Percentiles rank a stretch among this genome's conserved stretches.
Evolutionary conservation across 306 rosid species (phyloP).

Genomic region (apple (Malus domestica)): DNA sequence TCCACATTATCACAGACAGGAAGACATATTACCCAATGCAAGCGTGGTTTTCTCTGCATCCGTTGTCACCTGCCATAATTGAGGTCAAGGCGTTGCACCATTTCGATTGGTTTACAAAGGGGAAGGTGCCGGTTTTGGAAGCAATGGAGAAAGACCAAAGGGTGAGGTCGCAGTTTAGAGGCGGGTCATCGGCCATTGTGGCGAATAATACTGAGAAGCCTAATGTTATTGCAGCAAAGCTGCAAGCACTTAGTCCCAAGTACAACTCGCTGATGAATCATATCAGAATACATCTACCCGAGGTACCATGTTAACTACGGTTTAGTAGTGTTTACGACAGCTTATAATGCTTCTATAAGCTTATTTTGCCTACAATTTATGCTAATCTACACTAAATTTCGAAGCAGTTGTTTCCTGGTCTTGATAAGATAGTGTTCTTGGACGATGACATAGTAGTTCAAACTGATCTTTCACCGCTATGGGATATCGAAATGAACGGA

Average conservation of each 20-base stretch:
- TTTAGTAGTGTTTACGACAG: neutral
- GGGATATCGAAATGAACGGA: constrained; percentile 91
- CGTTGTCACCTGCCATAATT: constrained; percentile 76
- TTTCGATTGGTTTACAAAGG: constrained; percentile 91
- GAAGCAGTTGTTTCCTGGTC: constrained; percentile 86
- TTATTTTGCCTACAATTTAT: neutral
- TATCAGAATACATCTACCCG: constrained; percentile 88
- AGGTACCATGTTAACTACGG: constrained; percentile 43
- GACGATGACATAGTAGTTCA: constrained; percentile 93
- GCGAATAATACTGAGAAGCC: constrained; percentile 79
- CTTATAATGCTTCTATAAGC: neutral
- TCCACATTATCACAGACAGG: constrained; percentile 83
- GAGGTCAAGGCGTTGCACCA: constrained; percentile 99
- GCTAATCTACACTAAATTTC: constrained; percentile 14
- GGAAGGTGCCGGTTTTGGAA: constrained; percentile 94
- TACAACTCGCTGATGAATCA: constrained; percentile 98
- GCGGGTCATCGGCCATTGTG: constrained; percentile 91
- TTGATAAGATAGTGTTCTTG: constrained; percentile 83
- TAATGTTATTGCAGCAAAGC: constrained; percentile 70
- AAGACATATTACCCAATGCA: constrained; percentile 97
- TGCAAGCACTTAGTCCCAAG: constrained; percentile 96
- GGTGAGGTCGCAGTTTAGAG: constrained; percentile 79
- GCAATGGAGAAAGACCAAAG: constrained; percentile 96
- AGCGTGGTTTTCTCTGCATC: constrained; percentile 94
- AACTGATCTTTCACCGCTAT: constrained; percentile 94